phyloP scores from a whole-genome alignment of 305 asterid genomes.

The Solanum hybrid region DNA sequence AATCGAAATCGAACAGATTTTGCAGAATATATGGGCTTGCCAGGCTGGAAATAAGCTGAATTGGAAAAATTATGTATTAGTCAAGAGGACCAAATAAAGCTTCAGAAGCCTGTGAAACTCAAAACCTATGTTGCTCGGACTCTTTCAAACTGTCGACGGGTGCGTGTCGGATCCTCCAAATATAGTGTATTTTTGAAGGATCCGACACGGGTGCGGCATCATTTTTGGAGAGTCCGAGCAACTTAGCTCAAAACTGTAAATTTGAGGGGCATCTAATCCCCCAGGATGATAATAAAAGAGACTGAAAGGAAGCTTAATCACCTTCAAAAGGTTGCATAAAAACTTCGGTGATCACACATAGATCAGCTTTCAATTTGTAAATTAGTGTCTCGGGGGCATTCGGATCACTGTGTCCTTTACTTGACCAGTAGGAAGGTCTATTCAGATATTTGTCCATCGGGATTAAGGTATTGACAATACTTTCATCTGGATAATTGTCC shows the following conservation, averaged over 20 bases:
- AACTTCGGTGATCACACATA: conserved; percentile 69
- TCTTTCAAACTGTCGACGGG: too few species aligned
- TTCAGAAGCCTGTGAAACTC: background rate
- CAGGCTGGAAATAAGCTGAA: conserved; percentile 71
- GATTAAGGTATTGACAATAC: conserved; percentile 53
- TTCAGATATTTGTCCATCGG: conserved; percentile 43
- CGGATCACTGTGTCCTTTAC: conserved; percentile 65
- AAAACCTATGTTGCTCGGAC: background rate
- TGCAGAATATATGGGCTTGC: conserved; percentile 66
- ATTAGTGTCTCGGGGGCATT: conserved; percentile 61
- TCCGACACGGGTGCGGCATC: too few species aligned
- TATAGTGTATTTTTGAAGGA: too few species aligned
- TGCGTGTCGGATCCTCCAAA: too few species aligned
- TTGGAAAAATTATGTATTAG: background rate
- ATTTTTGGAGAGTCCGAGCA: too few species aligned
- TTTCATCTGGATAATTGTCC: conserved; percentile 69
- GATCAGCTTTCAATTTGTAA: conserved; percentile 49
- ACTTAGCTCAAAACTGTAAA: background rate
- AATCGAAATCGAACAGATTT: conserved; percentile 55
- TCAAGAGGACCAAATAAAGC: background rate
- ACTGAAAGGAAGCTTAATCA: conserved; percentile 12
- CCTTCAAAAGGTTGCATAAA: conserved; percentile 82
- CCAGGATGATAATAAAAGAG: background rate
- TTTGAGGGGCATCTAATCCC: background rate
- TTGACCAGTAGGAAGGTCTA: conserved; percentile 85